Evolutionary conservation across 2,329 filamentous ascomycete genomes (phyloP).

Genomic region (Eurotiales sp.): DNA sequence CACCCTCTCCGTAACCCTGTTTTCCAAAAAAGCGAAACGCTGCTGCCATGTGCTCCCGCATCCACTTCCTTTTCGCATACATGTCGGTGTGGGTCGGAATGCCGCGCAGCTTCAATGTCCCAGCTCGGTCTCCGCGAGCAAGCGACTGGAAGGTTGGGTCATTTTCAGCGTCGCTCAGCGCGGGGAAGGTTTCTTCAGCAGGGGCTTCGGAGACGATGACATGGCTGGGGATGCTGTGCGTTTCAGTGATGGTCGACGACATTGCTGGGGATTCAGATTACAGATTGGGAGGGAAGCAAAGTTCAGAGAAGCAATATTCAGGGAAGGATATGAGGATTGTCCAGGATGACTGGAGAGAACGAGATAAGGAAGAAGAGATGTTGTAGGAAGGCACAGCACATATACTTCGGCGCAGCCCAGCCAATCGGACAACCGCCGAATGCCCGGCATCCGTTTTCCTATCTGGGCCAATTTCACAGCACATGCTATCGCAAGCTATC

Average conservation of each 20-base stretch:
- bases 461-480: too few species aligned
- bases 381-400: too few species aligned
- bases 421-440: conserved; percentile 9
- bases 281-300: too few species aligned
- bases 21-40: conserved; percentile 29
- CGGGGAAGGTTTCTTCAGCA: conserved; percentile 1
- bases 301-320: too few species aligned
- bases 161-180: conserved; percentile 11
- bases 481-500: too few species aligned
- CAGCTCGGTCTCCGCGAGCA: conserved; percentile 34
- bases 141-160: conserved; percentile 27
- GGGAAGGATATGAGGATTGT: too few species aligned
- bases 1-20: conserved; percentile 22
- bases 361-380: too few species aligned
- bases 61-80: conserved; percentile 48
- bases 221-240: not conserved
- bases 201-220: conserved; percentile 9
- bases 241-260: conserved; percentile 13
- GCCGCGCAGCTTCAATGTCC: conserved; percentile 33
- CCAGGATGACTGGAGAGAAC: too few species aligned
- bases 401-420: not conserved
- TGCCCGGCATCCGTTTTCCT: conserved; percentile 36
- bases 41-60: conserved; percentile 49
- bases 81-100: conserved; percentile 39
- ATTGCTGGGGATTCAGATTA: not conserved